These are phyloP conservation scores for Cystobasidium slooffiae DNA, from an alignment of 1,284 basidiomycete species.

Conservation along the genomic window DNA sequence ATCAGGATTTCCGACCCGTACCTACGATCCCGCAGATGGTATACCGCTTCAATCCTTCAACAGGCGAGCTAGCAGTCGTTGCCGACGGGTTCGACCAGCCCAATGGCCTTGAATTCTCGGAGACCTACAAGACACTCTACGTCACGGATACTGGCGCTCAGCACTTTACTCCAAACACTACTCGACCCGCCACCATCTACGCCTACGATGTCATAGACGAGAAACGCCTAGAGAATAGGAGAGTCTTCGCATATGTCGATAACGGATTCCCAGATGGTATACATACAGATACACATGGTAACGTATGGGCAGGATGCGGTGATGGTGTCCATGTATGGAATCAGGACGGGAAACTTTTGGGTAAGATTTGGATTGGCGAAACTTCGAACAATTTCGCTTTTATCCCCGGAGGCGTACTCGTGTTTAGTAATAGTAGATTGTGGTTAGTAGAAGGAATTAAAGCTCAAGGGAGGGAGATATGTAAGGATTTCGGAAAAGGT, in stretches of 20 bases:
- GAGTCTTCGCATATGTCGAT: slow-evolving; percentile 55
- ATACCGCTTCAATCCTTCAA: slow-evolving; percentile 48
- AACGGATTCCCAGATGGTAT: slow-evolving; percentile 47
- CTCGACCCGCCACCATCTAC: slow-evolving; percentile 51
- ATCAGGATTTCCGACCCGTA: slow-evolving; percentile 51
- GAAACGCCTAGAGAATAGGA: slow-evolving; percentile 46
- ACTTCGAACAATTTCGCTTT: slow-evolving; percentile 23
- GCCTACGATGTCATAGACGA: slow-evolving; percentile 52
- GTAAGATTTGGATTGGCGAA: slow-evolving; percentile 22
- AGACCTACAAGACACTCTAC: slow-evolving; percentile 33
- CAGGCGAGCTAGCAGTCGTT: slow-evolving; percentile 46
- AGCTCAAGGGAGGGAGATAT: slow-evolving; percentile 26
- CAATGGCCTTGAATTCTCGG: slow-evolving; percentile 47
- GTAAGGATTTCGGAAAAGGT: slow-evolving; percentile 25
- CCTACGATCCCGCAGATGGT: slow-evolving; percentile 48
- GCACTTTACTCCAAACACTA: slow-evolving; percentile 51
- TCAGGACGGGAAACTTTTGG: slow-evolving; percentile 11
- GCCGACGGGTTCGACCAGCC: slow-evolving; percentile 47
- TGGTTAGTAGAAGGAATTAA: slow-evolving; percentile 23
- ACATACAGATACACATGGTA: slow-evolving; percentile 46
- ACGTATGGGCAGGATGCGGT: slow-evolving; percentile 47
- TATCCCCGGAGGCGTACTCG: slow-evolving; percentile 14
- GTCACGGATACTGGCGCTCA: slow-evolving; percentile 48
- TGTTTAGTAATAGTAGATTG: slow-evolving; percentile 27
- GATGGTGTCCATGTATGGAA: slow-evolving; percentile 46